These are phyloP conservation scores for Tolypocladium sp. DNA, from an alignment of 2,329 filamentous ascomycete genomes.

Conservation along the genomic window DNA sequence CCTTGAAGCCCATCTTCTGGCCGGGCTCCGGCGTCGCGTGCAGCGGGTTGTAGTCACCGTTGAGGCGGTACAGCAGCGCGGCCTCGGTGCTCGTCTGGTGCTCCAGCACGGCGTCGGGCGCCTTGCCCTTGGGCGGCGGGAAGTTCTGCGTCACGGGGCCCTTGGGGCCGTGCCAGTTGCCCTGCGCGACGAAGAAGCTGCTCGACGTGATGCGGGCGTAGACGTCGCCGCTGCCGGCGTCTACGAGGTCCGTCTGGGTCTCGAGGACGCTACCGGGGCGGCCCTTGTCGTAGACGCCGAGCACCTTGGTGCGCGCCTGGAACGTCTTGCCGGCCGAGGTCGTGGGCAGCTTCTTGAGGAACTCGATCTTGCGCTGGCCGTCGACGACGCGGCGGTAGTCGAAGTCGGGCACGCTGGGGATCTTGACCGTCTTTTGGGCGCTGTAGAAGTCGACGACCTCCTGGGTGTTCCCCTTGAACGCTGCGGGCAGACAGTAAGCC, in stretches of 20 bases:
- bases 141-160: constrained; percentile 72
- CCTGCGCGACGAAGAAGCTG: constrained; percentile 73
- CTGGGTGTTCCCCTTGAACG: constrained; percentile 68
- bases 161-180: constrained; percentile 81
- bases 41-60: constrained; percentile 91
- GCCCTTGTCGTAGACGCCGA: constrained; percentile 87
- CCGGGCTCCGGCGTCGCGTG: constrained; percentile 82
- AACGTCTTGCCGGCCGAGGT: constrained; percentile 64
- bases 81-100: constrained; percentile 65
- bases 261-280: constrained; percentile 75
- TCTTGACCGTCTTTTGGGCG: constrained; percentile 53
- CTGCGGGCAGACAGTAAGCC: constrained; percentile 15
- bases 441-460: constrained; percentile 84
- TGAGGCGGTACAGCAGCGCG: constrained; percentile 71
- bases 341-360: constrained; percentile 67
- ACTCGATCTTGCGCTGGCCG: constrained; percentile 71
- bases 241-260: constrained; percentile 68
- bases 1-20: constrained; percentile 83
- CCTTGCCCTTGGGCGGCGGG: constrained; percentile 64
- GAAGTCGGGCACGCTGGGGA: constrained; percentile 69
- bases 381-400: constrained; percentile 69
- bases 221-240: constrained; percentile 57
- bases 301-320: constrained; percentile 66
- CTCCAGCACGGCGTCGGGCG: constrained; percentile 62
- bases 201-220: constrained; percentile 62